Evolutionary conservation across 1,284 basidiomycete genomes (phyloP).

Genomic region (Grifola frondosa): DNA sequence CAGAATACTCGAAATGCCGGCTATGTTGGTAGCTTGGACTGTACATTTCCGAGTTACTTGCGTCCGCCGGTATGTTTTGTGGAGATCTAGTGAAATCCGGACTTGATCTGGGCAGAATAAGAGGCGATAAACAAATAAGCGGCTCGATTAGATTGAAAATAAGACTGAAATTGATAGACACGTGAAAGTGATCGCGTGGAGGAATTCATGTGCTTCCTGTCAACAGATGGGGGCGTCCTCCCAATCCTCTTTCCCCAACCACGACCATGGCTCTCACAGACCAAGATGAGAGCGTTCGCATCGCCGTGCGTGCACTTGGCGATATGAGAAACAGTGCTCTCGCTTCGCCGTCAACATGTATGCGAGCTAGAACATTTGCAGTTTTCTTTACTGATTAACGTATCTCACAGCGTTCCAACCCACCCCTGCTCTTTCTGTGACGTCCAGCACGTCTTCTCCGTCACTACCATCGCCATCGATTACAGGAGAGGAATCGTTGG

Average conservation of each 20-base stretch:
- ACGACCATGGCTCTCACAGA: constrained; percentile 34
- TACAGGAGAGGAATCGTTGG: constrained; percentile 17
- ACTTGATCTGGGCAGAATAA: too few species aligned
- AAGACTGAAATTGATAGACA: constrained; percentile 8
- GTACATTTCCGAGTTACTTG: too few species aligned
- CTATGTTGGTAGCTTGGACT: too few species aligned
- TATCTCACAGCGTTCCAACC: constrained; percentile 32
- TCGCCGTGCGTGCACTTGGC: constrained; percentile 65
- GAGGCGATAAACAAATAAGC: too few species aligned
- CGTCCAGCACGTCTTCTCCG: constrained; percentile 35
- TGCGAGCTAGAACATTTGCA: constrained; percentile 12
- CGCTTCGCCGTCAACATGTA: constrained; percentile 32
- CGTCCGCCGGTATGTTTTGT: too few species aligned
- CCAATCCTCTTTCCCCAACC: neutral
- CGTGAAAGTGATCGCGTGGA: constrained; percentile 19
- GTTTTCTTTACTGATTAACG: neutral
- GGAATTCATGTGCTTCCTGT: constrained; percentile 20
- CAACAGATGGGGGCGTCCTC: neutral
- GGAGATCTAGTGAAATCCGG: too few species aligned
- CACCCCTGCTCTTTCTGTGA: constrained; percentile 36
- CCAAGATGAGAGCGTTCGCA: constrained; percentile 58
- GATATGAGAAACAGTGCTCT: constrained; percentile 60
- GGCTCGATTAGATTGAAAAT: constrained; percentile 21
- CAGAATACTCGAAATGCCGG: too few species aligned
- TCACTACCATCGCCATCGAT: constrained; percentile 30